Evolutionary conservation across 2,329 filamentous ascomycete species (phyloP).

Genomic region (Penicillium sp.): DNA sequence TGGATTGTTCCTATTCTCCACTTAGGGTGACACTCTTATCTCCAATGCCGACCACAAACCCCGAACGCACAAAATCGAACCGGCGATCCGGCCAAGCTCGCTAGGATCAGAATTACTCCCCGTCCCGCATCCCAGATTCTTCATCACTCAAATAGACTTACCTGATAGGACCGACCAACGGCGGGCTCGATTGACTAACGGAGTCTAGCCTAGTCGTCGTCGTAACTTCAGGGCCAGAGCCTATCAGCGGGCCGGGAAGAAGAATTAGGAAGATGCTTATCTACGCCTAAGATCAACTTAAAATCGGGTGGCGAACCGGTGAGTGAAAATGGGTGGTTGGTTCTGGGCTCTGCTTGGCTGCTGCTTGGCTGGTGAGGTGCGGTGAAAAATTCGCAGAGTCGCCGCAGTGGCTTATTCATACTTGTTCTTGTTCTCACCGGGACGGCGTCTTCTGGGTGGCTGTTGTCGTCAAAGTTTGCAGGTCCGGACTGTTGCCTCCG

Average conservation of each 20-base stretch:
- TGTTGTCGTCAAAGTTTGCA: neutral
- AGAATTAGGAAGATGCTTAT: slow-evolving; percentile 7
- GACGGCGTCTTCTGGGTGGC: neutral
- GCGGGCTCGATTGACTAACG: neutral
- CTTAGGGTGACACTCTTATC: neutral
- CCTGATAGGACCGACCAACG: neutral
- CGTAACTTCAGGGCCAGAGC: neutral
- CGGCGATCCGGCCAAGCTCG: neutral
- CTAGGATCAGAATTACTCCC: neutral
- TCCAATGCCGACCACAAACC: neutral
- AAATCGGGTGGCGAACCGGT: slow-evolving; percentile 15
- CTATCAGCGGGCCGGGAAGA: slow-evolving; percentile 2
- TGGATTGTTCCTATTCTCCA: neutral
- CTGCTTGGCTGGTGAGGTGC: neutral
- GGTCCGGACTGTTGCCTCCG: neutral
- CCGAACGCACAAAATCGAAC: neutral
- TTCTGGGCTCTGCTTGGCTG: neutral
- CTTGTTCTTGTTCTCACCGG: neutral
- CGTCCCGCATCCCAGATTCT: neutral
- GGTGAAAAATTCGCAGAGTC: too few relatives aligned
- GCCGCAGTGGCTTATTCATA: neutral
- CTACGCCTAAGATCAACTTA: slow-evolving; percentile 13
- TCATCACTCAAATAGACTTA: neutral
- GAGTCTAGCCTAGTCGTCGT: too few relatives aligned
- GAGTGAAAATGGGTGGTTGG: slow-evolving; percentile 10